Percentiles rank a stretch among this genome's conserved stretches.
Evolutionary conservation across 192 early-diverging fungal species (phyloP).

Genomic region (Mortierella alpina): DNA sequence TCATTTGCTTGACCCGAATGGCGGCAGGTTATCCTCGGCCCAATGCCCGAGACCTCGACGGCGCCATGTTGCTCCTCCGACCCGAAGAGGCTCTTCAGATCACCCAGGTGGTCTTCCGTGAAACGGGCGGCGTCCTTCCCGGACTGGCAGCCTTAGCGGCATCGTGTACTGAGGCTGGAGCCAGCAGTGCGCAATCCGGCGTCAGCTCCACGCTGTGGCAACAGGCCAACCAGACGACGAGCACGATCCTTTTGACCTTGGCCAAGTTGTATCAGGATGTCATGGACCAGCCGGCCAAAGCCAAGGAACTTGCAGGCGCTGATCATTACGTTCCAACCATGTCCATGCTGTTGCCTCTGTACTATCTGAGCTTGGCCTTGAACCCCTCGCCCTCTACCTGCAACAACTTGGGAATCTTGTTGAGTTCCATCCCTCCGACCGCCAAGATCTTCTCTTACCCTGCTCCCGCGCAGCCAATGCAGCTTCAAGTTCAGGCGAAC

Average conservation of each 20-base stretch:
- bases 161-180: constrained; percentile 23
- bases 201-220: constrained; percentile 59
- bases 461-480: constrained; percentile 28
- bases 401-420: constrained; percentile 90
- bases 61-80: constrained; percentile 62
- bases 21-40: constrained; percentile 42
- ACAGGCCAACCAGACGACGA: constrained; percentile 71
- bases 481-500: constrained; percentile 42
- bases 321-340: constrained; percentile 65
- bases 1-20: constrained; percentile 40
- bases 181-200: constrained; percentile 13
- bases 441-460: constrained; percentile 60
- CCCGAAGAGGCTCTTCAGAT: constrained; percentile 73
- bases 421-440: constrained; percentile 74
- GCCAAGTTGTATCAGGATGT: constrained; percentile 91
- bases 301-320: constrained; percentile 44
- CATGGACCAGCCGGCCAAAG: constrained; percentile 59
- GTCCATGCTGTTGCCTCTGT: constrained; percentile 79
- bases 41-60: constrained; percentile 29
- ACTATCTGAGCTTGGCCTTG: constrained; percentile 85
- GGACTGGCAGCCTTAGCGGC: constrained; percentile 58
- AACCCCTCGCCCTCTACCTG: constrained; percentile 88
- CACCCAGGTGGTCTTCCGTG: constrained; percentile 64
- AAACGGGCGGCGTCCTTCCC: constrained; percentile 75
- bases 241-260: constrained; percentile 81